Percentiles rank a stretch among this genome's conserved stretches.
Conservation (phyloP, 805 yeast species). For the Pachysolen tannophilus region DNA sequence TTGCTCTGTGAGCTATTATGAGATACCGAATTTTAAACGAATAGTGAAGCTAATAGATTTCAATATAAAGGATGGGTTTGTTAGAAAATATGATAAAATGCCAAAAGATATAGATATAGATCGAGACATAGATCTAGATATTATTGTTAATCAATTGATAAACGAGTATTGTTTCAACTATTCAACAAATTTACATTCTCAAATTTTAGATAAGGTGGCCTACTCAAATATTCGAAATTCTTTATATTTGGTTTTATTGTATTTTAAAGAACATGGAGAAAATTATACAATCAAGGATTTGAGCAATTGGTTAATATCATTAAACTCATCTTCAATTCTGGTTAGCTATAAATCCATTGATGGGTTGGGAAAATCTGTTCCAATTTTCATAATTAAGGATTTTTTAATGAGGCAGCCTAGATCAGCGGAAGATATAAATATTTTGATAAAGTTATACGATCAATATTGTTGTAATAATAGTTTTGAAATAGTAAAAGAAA, state of each 20-base stretch:
- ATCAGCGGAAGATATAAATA: background rate
- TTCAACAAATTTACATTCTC: too few relatives aligned
- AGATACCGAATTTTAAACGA: too few relatives aligned
- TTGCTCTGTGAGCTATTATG: too few relatives aligned
- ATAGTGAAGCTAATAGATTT: background rate
- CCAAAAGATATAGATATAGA: background rate
- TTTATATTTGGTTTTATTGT: background rate
- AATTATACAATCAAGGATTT: background rate
- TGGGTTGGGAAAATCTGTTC: background rate
- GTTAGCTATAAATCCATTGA: background rate
- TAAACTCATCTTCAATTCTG: background rate
- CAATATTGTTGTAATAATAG: background rate
- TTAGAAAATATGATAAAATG: background rate
- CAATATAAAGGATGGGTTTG: background rate
- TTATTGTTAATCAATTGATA: background rate
- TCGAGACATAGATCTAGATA: background rate
- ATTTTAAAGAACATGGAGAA: background rate
- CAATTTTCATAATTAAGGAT: constrained; percentile 3
- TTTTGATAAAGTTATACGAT: background rate
- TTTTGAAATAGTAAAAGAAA: background rate
- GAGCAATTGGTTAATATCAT: background rate
- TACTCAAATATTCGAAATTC: background rate
- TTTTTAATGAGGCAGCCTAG: constrained; percentile 4
- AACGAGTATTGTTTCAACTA: constrained; percentile 1
- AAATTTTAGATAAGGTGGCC: background rate